These are phyloP conservation scores for Marchantia paleacea DNA, from an alignment of 225 moss, liverwort and hornwort species.

Conservation along the genomic window DNA sequence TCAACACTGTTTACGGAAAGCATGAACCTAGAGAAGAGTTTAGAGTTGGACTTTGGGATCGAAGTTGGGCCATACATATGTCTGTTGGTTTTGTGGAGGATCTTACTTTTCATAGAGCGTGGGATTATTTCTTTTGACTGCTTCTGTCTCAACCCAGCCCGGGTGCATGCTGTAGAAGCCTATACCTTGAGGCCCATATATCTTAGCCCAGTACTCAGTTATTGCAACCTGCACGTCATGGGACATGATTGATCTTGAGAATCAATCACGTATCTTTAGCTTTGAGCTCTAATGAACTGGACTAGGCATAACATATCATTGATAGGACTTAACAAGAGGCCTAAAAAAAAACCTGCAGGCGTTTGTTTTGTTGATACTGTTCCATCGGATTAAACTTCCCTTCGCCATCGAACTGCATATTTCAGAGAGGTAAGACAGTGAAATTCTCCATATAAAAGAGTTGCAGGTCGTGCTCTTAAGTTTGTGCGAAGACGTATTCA, in stretches of 20 bases:
- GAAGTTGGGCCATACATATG: neutral
- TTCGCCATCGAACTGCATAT: slow-evolving; percentile 71
- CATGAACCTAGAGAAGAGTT: neutral
- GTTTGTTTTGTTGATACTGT: slow-evolving; percentile 78
- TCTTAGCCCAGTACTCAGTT: slow-evolving; percentile 63
- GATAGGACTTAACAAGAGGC: neutral
- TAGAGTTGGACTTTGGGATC: neutral
- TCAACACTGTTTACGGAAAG: neutral
- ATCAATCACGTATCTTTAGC: too few relatives aligned
- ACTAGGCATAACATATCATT: neutral
- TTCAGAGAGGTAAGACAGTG: neutral
- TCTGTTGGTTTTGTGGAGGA: neutral
- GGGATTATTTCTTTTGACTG: slow-evolving; percentile 62
- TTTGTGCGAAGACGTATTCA: too few relatives aligned
- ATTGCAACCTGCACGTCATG: slow-evolving; percentile 52
- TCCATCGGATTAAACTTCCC: slow-evolving; percentile 57
- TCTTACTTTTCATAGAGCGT: slow-evolving; percentile 54
- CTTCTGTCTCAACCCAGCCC: slow-evolving; percentile 65
- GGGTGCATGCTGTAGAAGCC: slow-evolving; percentile 80
- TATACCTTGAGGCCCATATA: slow-evolving; percentile 48
- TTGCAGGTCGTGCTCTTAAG: too few relatives aligned
- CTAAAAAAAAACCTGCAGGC: slow-evolving; percentile 52
- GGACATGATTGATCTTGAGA: neutral
- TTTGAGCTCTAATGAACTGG: neutral
- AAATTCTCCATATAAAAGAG: neutral